Evolutionary conservation across 2,329 filamentous ascomycete genomes (phyloP).

Genomic region (Fusarium sp.): DNA sequence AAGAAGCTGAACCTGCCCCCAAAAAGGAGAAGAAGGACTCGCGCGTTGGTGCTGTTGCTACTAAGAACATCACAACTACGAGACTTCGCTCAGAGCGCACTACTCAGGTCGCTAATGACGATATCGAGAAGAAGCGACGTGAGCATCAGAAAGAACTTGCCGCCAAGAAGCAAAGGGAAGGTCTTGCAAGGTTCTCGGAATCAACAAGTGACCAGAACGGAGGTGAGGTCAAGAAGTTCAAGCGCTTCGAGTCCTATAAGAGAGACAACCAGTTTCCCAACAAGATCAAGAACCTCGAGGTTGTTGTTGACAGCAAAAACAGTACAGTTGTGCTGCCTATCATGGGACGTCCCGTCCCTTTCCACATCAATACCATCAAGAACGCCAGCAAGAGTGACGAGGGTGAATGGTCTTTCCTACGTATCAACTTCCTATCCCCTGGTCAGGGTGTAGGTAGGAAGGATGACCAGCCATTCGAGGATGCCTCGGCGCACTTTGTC

Average conservation of each 20-base stretch:
- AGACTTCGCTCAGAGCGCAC: constrained; percentile 90
- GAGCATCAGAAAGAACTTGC: constrained; percentile 93
- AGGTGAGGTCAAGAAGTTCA: constrained; percentile 97
- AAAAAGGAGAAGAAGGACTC: constrained; percentile 91
- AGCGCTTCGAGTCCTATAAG: constrained; percentile 99
- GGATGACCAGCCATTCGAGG: constrained; percentile 97
- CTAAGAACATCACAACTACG: constrained; percentile 95
- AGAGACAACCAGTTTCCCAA: constrained; percentile 92
- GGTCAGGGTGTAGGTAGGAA: constrained; percentile 97
- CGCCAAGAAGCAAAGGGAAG: constrained; percentile 88
- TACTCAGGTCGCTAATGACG: constrained; percentile 84
- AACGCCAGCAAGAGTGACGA: constrained; percentile 98
- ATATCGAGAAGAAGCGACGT: constrained; percentile 85
- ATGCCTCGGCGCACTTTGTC: constrained; percentile 94
- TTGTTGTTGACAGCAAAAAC: constrained; percentile 92
- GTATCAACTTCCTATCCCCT: constrained; percentile 97
- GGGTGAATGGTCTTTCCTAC: constrained; percentile 90
- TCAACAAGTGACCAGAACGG: constrained; percentile 88
- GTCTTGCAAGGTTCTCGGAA: constrained; percentile 85
- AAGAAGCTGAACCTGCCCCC: constrained; percentile 85
- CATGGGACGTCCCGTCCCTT: constrained; percentile 96
- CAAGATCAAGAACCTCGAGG: constrained; percentile 85
- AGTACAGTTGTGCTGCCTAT: constrained; percentile 92
- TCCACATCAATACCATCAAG: constrained; percentile 98
- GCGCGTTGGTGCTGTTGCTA: constrained; percentile 86